Conservation (phyloP, 257 asterid genomes). For the Cordia subcordata region DNA sequence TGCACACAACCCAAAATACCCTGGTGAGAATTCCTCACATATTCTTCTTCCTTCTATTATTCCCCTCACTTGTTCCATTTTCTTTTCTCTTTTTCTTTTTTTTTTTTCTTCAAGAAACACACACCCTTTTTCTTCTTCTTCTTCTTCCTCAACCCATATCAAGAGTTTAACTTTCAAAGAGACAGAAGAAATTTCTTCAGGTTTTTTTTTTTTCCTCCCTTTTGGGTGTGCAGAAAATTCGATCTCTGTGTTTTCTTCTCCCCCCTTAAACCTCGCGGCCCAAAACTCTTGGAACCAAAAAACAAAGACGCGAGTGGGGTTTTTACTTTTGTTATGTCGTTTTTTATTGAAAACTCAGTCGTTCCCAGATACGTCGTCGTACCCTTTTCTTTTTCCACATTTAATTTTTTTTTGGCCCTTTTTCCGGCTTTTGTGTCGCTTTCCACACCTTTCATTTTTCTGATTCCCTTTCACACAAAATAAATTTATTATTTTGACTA, state of each 20-base stretch:
- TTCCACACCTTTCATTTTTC: no score
- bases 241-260: slow-evolving; percentile 1
- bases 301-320: background rate
- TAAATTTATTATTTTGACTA: no score
- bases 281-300: slow-evolving; percentile 8
- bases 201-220: background rate
- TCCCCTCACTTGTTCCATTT: slow-evolving; percentile 5
- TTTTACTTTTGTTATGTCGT: background rate
- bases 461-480: no score
- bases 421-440: no score
- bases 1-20: slow-evolving; percentile 40
- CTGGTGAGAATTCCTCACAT: slow-evolving; percentile 25
- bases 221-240: background rate
- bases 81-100: background rate
- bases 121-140: slow-evolving; percentile 1
- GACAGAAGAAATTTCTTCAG: background rate
- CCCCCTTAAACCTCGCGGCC: slow-evolving; percentile 11
- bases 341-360: background rate
- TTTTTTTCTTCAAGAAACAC: background rate
- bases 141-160: slow-evolving; percentile 4
- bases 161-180: no score
- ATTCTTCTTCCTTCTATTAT: slow-evolving; percentile 8
- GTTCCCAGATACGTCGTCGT: background rate
- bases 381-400: background rate
- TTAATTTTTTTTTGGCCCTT: no score